Evolutionary conservation across 2,329 filamentous ascomycete species (phyloP).

Genomic region (Colletotrichum chrysophilum): DNA sequence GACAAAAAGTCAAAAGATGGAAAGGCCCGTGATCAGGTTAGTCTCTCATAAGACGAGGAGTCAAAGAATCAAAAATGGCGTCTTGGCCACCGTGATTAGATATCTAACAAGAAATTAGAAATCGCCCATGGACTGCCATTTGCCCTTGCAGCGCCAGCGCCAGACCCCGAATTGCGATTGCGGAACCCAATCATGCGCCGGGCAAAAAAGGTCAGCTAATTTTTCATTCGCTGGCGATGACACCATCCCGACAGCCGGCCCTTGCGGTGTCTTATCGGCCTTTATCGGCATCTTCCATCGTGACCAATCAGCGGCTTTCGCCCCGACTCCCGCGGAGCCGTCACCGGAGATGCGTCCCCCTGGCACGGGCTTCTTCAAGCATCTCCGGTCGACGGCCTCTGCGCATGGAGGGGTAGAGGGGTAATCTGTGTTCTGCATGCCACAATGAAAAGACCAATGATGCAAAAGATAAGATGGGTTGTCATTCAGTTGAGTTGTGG

Average conservation of each 20-base stretch:
- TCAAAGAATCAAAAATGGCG: background rate
- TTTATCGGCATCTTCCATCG: conserved; percentile 6
- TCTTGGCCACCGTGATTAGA: background rate
- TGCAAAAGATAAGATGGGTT: background rate
- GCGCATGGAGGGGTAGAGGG: background rate
- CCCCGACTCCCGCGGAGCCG: conserved; percentile 21
- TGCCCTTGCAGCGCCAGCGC: background rate
- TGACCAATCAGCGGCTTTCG: conserved; percentile 21
- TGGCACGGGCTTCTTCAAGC: background rate
- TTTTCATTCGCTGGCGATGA: conserved; percentile 22
- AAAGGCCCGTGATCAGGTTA: background rate
- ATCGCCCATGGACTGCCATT: background rate
- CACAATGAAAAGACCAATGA: background rate
- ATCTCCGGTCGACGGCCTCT: conserved; percentile 3
- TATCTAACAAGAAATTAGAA: background rate
- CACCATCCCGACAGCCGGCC: conserved; percentile 23
- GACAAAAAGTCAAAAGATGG: background rate
- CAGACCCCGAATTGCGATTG: background rate
- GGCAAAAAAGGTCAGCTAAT: conserved; percentile 7
- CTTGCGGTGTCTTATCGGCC: background rate
- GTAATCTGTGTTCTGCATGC: background rate
- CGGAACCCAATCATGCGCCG: conserved; percentile 17
- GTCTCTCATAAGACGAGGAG: background rate
- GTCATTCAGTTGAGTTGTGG: conserved; percentile 1
- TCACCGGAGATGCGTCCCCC: conserved; percentile 15